Percentiles rank a stretch among this genome's conserved stretches.
Evolutionary conservation across 2,329 filamentous ascomycete genomes (phyloP).

Genomic region (Neopestalotiopsis clavispora): DNA sequence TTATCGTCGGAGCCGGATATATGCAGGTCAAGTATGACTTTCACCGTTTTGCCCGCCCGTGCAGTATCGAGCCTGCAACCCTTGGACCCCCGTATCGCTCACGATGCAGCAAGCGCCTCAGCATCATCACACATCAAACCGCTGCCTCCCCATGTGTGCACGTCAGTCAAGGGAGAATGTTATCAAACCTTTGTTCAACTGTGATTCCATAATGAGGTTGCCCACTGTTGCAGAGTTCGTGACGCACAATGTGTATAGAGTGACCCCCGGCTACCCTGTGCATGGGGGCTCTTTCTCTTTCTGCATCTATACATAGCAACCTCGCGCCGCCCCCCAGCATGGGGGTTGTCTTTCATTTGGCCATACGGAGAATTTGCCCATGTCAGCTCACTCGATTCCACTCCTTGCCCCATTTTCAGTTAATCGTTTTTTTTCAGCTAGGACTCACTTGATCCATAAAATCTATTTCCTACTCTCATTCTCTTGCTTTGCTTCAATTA

Average conservation of each 20-base stretch:
- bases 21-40: constrained; percentile 34
- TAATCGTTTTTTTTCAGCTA: constrained; percentile 19
- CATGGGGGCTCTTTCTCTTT: background rate
- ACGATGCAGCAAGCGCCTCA: constrained; percentile 22
- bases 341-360: constrained; percentile 16
- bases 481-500: constrained; percentile 16
- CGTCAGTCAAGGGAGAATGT: background rate
- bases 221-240: background rate
- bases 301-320: background rate
- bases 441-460: background rate
- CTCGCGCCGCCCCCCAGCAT: background rate
- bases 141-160: constrained; percentile 11
- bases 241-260: constrained; percentile 26
- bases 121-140: constrained; percentile 5
- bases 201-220: background rate
- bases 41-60: constrained; percentile 23
- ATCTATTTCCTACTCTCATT: constrained; percentile 6
- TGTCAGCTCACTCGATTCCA: constrained; percentile 29
- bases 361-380: constrained; percentile 23
- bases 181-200: constrained; percentile 24
- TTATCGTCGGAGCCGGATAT: constrained; percentile 37
- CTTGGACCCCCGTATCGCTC: background rate
- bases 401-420: constrained; percentile 9
- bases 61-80: background rate
- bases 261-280: constrained; percentile 11